Evolutionary conservation across 805 yeast genomes (phyloP).

Genomic region (Zygotorulaspora florentina): DNA sequence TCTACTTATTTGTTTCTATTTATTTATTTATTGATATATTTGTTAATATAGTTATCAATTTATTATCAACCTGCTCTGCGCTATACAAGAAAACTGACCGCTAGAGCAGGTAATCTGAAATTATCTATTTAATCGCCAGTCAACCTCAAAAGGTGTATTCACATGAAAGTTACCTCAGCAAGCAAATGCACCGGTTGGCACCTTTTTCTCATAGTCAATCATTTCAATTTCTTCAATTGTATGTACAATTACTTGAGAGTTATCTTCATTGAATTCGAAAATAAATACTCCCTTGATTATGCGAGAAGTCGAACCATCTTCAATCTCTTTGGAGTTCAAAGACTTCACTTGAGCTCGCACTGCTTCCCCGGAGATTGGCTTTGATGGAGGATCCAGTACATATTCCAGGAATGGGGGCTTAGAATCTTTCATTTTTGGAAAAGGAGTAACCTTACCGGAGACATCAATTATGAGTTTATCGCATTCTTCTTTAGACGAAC

Average conservation of each 20-base stretch:
- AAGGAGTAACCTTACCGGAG: conserved; percentile 1
- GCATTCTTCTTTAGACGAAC: conserved; percentile 14
- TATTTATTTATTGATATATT: neutral
- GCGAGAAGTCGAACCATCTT: conserved; percentile 4
- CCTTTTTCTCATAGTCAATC: conserved; percentile 40
- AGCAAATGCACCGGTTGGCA: conserved; percentile 23
- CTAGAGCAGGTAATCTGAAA: too few species aligned
- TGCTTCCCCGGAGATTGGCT: conserved; percentile 10
- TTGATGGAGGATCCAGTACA: conserved; percentile 15
- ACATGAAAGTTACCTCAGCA: conserved; percentile 7
- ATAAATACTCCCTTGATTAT: conserved; percentile 50
- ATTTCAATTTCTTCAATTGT: conserved; percentile 65
- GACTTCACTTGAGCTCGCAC: neutral
- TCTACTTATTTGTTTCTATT: neutral
- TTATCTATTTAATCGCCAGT: conserved; percentile 1
- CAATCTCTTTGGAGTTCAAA: conserved; percentile 7
- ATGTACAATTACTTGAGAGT: conserved; percentile 54
- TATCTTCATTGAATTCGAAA: conserved; percentile 57
- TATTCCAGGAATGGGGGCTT: conserved; percentile 15
- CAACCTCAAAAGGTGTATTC: neutral
- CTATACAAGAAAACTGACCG: too few species aligned
- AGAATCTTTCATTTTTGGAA: conserved; percentile 8
- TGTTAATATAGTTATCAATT: too few species aligned
- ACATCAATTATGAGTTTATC: neutral
- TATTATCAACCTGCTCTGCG: too few species aligned